Conservation (phyloP, 257 asterid genomes). For the Solanum phureja region DNA sequence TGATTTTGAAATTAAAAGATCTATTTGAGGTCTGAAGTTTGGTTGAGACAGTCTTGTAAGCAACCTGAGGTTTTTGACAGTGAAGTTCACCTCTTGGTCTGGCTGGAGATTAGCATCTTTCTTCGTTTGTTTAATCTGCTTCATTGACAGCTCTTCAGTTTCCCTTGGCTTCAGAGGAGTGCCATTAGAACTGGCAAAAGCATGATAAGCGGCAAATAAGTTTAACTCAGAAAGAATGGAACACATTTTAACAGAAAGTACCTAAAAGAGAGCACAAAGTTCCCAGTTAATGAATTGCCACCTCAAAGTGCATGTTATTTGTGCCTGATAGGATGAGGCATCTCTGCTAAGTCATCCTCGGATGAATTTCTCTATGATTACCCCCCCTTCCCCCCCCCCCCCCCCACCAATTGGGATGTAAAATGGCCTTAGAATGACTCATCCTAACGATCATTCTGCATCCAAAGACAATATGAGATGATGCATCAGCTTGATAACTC, state of each 20-base stretch:
- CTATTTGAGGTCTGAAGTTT: not conserved
- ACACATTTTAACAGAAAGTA: not conserved
- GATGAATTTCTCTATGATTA: not conserved
- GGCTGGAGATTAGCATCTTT: not conserved
- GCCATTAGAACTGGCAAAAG: not conserved
- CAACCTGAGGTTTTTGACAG: not conserved
- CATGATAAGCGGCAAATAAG: not conserved
- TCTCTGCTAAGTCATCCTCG: not conserved
- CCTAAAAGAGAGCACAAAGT: not conserved
- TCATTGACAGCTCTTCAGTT: not conserved
- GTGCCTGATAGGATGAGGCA: not conserved
- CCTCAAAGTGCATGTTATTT: not conserved
- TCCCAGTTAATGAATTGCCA: not conserved
- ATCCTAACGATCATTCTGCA: not conserved
- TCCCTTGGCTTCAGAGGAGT: not conserved
- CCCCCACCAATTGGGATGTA: not conserved
- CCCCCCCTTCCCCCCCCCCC: not conserved
- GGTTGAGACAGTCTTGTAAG: not conserved
- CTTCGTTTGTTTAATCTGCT: not conserved
- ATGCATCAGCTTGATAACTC: not conserved
- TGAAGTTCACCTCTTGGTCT: not conserved
- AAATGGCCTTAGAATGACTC: not conserved
- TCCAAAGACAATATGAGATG: not conserved
- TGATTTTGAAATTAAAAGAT: not conserved
- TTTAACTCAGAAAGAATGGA: not conserved